Base-by-base conservation (phyloP, 139 green algal genomes). In the Nannochloris sp. region DNA sequence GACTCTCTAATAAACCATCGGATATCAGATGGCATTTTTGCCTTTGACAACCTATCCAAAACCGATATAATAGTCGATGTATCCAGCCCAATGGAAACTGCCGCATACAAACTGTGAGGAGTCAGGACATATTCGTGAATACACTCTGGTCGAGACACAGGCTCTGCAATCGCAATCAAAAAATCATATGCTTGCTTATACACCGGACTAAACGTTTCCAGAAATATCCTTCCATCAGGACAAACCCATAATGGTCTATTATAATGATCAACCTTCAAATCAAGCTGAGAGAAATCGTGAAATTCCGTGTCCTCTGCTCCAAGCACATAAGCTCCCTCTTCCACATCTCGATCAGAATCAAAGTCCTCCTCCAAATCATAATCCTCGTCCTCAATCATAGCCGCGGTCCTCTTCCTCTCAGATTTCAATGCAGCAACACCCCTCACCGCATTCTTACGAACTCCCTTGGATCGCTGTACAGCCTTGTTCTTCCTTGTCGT, bases 171-270 rank as follows among this genome's bases (percentile, higher is more conserved):
- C 17, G 93, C 88, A 56, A 99, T 95, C 1, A 99, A 75, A 65
- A 99, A 99, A 77, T 99, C 93, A 64, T 96, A 96, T 6, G 93
- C 93, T 72, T 95, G 80, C 64, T 91, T 93, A 80, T 97, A 98
- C 40, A 97, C 79, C 17, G 84, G 84, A 2, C 85, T 95, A 76
- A 92, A 98, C 4, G 92, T 96, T 72, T 98, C 93, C 62, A 98
- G 74, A 77, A 97, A 95, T 67, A 98, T 90, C 59, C 89, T 79
- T 16, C 89, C 88, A 65, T 98, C 93, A n/a, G 82, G 79, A 53
- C 85, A 95, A 31, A 97, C 89, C 91, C 91, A 98, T 57, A 98
- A 78, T 17, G 93, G 93, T 49, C 93, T 76, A 72, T 93, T 90
- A 50, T 36, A 45, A 67, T 95, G 87, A 71, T 97, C 91, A 1